Evolutionary conservation across 2,329 filamentous ascomycete genomes (phyloP).

Genomic region (Microdochium nivale): DNA sequence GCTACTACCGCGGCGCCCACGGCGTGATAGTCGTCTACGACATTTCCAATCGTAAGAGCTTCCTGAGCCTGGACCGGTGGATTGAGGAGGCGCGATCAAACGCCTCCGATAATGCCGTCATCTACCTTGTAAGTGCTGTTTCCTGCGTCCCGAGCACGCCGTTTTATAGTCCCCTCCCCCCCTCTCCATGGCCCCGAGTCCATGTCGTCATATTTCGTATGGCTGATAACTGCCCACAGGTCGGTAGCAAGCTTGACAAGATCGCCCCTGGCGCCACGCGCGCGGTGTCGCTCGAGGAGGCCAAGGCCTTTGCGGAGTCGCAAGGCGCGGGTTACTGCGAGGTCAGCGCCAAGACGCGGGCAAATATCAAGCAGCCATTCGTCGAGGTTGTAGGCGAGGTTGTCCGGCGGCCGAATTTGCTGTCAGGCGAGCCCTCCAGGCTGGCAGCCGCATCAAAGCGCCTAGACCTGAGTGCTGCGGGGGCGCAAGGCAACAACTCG

Average conservation of each 20-base stretch:
- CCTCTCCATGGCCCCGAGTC: constrained; percentile 1
- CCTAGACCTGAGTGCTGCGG: background rate
- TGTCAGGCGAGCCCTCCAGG: constrained; percentile 15
- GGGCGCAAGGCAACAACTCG: background rate
- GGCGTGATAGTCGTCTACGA: constrained; percentile 42
- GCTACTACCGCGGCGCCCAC: constrained; percentile 41
- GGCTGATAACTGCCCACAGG: constrained; percentile 13
- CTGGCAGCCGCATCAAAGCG: background rate
- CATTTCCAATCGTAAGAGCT: constrained; percentile 37
- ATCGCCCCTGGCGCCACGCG: constrained; percentile 23
- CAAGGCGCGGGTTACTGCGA: constrained; percentile 42
- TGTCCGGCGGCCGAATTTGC: constrained; percentile 33
- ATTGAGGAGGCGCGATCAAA: constrained; percentile 43
- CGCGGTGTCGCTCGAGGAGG: constrained; percentile 38
- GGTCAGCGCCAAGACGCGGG: constrained; percentile 42
- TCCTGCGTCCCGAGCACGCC: background rate
- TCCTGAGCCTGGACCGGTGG: constrained; percentile 43
- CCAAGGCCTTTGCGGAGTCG: constrained; percentile 33
- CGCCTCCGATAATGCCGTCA: constrained; percentile 36
- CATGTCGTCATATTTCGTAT: background rate
- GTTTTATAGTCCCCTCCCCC: too few species aligned
- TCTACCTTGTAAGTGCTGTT: constrained; percentile 31
- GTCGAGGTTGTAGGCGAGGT: constrained; percentile 42
- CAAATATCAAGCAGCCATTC: constrained; percentile 42
- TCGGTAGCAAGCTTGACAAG: constrained; percentile 44